Base-by-base conservation (phyloP, 306 rosid genomes). In the Rosa persica region DNA sequence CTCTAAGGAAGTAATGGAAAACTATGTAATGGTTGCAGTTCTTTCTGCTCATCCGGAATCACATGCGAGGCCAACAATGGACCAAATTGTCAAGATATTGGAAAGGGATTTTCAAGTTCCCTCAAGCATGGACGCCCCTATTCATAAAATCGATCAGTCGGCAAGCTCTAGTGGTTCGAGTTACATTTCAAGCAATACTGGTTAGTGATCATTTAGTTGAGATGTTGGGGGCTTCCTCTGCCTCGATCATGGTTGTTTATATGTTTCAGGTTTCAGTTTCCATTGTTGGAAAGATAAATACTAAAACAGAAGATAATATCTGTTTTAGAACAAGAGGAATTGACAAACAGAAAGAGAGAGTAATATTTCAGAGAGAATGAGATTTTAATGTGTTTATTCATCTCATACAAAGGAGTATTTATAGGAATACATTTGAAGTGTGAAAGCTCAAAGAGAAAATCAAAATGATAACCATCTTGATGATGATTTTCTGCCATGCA, bases 41-140 rank as follows among this genome's bases (percentile, higher is more conserved):
- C 78, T 83, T 47, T 80, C 80, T 74, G 70, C 80, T 48, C 86
- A 75, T 79, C 80, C 86, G 5, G 54, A 40, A 48, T 54, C 68
- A 16, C 57, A 75, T 51, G 83, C 80, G 4, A 70, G 83, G 86
- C 83, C 80, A 15, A 74, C 83, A 61, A 83, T 75, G 86, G 86
- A 83, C 13, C 86, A 83, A 34, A 34, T 79, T 61, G 83, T 79
- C 19, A 79, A 83, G 62, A 62, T 79, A 8, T 20, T 83, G 64
- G 83, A 83, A 23, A 83, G 46, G 47, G 44, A 70, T 49, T 17
- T 30, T n/a, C 61, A 72, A 68, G 73, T 74, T 27, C 76, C 72
- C 12, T 5, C 60, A 5, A 57, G 23, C 76, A 43, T 27, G 19
- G 81, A 70, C 22, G 40, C 23, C 2, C 51, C 70, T 69, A 36